These are phyloP conservation scores for Komagataella populi DNA, from an alignment of 805 yeast genomes.

Conservation along the genomic window DNA sequence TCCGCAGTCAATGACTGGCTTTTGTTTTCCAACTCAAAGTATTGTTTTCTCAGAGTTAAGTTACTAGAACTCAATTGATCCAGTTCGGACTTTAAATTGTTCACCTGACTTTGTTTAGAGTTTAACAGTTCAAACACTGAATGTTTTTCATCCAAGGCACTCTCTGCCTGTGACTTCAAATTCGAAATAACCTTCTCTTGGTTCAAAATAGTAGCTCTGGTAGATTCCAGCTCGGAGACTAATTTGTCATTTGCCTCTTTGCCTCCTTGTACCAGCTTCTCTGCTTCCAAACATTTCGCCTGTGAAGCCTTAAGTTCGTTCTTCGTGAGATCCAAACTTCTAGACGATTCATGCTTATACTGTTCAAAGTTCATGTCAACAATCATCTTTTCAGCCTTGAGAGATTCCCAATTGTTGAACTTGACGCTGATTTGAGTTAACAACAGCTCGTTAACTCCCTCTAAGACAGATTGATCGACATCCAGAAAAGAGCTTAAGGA, in stretches of 20 bases:
- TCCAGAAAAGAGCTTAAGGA: constrained; percentile 21
- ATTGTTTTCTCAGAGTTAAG: constrained; percentile 25
- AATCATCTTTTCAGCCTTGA: constrained; percentile 22
- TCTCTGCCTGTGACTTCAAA: constrained; percentile 2
- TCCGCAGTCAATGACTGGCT: constrained; percentile 14
- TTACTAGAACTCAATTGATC: constrained; percentile 24
- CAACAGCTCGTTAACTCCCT: constrained; percentile 8
- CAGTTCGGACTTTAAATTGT: constrained; percentile 24
- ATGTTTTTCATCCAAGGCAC: constrained; percentile 11
- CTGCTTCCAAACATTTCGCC: constrained; percentile 10
- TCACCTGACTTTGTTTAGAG: constrained; percentile 21
- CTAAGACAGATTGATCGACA: constrained; percentile 12
- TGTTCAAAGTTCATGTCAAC: constrained; percentile 27
- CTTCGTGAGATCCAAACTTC: constrained; percentile 18
- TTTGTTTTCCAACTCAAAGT: constrained; percentile 16
- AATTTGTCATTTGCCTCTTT: constrained; percentile 8
- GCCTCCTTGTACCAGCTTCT: constrained; percentile 10
- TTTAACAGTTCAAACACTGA: constrained; percentile 20
- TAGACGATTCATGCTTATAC: constrained; percentile 17
- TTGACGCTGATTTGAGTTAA: constrained; percentile 16
- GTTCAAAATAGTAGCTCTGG: constrained; percentile 3
- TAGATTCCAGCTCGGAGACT: constrained; percentile 2
- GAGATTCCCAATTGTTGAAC: constrained; percentile 18
- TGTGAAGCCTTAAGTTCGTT: constrained; percentile 13
- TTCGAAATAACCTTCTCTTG: constrained; percentile 5